A percentile compares a stretch with the other conserved stretches of the same genome.
Evolutionary conservation across 2,329 filamentous ascomycete genomes (phyloP).

Genomic region (Zasmidium citrigriseum): DNA sequence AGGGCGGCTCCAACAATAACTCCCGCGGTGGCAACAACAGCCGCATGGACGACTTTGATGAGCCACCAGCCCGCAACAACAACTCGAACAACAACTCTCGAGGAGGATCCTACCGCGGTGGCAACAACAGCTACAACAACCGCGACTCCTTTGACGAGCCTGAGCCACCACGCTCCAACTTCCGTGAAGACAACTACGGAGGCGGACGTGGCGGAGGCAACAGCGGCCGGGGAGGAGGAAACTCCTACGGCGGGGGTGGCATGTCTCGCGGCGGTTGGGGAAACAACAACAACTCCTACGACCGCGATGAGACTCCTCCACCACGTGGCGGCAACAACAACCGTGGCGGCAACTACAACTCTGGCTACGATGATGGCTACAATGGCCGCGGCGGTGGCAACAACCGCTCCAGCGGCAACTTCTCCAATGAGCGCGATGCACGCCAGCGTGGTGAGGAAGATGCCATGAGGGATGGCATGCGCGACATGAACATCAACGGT

Average conservation of each 20-base stretch:
- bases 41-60: neutral
- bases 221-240: neutral
- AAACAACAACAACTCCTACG: neutral
- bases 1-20: conserved; percentile 4
- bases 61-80: neutral
- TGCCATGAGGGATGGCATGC: conserved; percentile 6
- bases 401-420: neutral
- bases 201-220: neutral
- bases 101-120: neutral
- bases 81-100: neutral
- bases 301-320: conserved; percentile 2
- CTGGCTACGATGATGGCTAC: neutral
- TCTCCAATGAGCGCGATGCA: conserved; percentile 1
- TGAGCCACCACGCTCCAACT: neutral
- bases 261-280: neutral
- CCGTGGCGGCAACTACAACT: neutral
- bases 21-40: neutral
- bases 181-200: neutral
- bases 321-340: neutral
- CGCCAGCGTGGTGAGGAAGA: conserved; percentile 8
- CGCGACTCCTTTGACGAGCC: neutral
- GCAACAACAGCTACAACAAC: neutral
- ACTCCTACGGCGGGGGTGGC: neutral
- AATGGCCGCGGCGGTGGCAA: neutral
- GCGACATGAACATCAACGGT: conserved; percentile 8